Evolutionary conservation across 345 rosid species (phyloP), one percentile per base, ranked within the genome.

Genomic region (Raphanus sativus): DNA sequence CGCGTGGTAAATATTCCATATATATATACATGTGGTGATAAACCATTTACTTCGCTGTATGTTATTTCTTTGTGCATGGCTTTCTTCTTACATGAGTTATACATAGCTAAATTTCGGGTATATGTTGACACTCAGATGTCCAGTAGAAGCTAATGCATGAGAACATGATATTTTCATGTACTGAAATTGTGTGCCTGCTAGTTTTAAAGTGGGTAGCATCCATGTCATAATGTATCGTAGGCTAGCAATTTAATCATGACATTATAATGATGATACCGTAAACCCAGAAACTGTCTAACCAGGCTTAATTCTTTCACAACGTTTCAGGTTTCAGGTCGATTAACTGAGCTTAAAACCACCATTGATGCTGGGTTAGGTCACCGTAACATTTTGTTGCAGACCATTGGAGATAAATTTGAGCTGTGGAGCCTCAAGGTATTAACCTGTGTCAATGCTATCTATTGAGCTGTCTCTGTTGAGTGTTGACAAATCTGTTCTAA

Each of bases 341-440:
- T 89, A 67, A 40, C 86, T 34, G 98, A 95, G 85, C 84, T 92
- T 85, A 90, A 91, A 83, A 84, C 92, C n/a, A 88, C 97, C 38
- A 77, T 89, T 62, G 88, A 84, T 86, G 85, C 89, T 70, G 99
- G 99, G 61, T 76, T 85, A 68, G 55, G 69, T 78, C 97, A 85
- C 6, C 87, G 92, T 71, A 82, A 80, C 81, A 84, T 76, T 80
- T 83, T 92, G 85, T 83, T 95, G 83, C 86, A 75, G 81, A 86
- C 85, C 59, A 89, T 92, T 81, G 89, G 83, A 28, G 96, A 91
- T 17, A 88, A 87, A 75, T 91, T 81, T 85, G 96, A 86, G 86
- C 94, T 71, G 65, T 95, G 97, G 98, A 91, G 80, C 75, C 80
- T 85, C 70, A 84, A 87, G 93, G 98, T 95, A 66, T 16, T 61